phyloP scores from a whole-genome alignment of 768 basidiomycete genomes.

The Mycena maculata region DNA sequence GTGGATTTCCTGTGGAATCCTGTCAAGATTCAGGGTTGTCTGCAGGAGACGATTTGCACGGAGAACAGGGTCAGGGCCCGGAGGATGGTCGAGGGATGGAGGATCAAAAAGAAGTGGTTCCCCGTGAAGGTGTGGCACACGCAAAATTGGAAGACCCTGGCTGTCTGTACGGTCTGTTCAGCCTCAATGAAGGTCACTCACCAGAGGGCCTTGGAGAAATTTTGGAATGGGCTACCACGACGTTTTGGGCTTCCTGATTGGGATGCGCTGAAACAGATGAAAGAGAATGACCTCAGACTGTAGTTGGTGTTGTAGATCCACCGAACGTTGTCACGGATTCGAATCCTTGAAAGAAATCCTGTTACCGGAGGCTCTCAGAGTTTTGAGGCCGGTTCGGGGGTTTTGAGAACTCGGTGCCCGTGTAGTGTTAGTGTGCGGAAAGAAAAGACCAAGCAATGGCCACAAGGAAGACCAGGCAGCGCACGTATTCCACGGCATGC shows the following conservation, averaged over 20 bases:
- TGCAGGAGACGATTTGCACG: background rate
- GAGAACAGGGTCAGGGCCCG: too few species aligned
- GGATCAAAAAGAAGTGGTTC: background rate
- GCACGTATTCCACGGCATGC: too few species aligned
- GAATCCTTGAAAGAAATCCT: too few species aligned
- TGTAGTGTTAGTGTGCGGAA: too few species aligned
- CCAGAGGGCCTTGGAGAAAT: slow-evolving; percentile 45
- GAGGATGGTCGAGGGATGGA: too few species aligned
- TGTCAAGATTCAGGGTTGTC: background rate
- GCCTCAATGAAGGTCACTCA: background rate
- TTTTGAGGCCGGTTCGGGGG: too few species aligned
- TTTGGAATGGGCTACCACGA: slow-evolving; percentile 53
- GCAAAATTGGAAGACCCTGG: background rate
- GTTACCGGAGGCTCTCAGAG: too few species aligned
- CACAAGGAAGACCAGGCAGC: too few species aligned
- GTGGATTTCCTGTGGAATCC: background rate
- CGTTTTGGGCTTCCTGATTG: slow-evolving; percentile 54
- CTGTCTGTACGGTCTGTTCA: background rate
- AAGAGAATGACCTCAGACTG: background rate
- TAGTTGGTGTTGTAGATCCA: too few species aligned
- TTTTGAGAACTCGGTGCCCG: too few species aligned
- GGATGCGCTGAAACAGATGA: slow-evolving; percentile 43
- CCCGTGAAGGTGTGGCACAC: background rate
- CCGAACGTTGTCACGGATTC: too few species aligned
- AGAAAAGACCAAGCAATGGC: too few species aligned